Base-by-base conservation (phyloP, 2,329 filamentous ascomycete species). In the Colletotrichum euphorbiae region DNA sequence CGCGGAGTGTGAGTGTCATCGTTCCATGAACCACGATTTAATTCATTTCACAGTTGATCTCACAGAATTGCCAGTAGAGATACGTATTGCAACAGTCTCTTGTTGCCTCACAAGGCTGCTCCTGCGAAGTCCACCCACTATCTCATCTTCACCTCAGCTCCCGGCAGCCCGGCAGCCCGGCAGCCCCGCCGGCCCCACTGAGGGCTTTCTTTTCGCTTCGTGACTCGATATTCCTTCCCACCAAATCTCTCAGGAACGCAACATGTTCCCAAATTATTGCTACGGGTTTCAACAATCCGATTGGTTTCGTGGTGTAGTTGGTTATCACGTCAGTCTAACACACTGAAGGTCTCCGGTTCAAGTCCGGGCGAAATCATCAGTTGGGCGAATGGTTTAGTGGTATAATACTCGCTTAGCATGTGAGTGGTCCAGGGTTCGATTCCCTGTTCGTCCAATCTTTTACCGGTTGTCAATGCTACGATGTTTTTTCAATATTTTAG, bases 291-390 rank as follows among this genome's bases (percentile, higher is more conserved):
- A 67, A 52, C 60, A 64, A 67, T 33, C 5, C 15, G 11, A n/a
- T 19, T 36, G 64, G 65, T 68, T 46, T 68, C 43, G 63, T 77
- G 74, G 75, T 76, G 75, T 76, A 77, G 80, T 82, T 81, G 80
- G 80, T 82, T 81, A 82, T 81, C 80, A 82, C 80, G 77, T 82
- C 78, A 81, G 80, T 81, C 79, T 82, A 82, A 82, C 79, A 77
- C 65, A 68, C 65, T 68, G 65, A 68, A 68, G 65, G 65, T 68
- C 65, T 68, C 65, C 65, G 60, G 65, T 68, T 68, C 60, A 64
- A 68, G 65, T 64, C 65, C 60, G 65, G 65, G 60, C 65, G 43
- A 68, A 46, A 68, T 68, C 65, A 68, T 7, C 2, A 3, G 0
- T 3, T 64, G 64, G 64, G 64, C 64, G 59, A 56, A 56, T 64